A percentile compares a stretch with the other conserved stretches of the same genome.
Conservation (phyloP, 306 rosid genomes). For the Pyrus bretschneideri region DNA sequence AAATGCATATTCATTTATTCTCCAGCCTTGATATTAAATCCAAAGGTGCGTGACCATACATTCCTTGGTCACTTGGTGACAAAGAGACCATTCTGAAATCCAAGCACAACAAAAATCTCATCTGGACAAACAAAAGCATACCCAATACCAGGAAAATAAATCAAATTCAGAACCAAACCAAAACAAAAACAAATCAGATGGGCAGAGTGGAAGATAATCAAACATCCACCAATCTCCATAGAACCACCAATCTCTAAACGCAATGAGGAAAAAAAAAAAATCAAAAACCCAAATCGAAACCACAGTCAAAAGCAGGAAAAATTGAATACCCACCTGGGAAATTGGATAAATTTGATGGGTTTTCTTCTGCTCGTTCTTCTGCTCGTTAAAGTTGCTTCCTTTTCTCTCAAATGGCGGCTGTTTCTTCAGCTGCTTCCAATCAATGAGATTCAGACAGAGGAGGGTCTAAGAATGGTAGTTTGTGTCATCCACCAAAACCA, state of each 20-base stretch:
- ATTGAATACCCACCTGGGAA: conserved; percentile 19
- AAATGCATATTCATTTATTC: not conserved
- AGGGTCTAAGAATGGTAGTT: conserved; percentile 6
- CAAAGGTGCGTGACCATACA: no score
- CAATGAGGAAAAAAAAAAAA: not conserved
- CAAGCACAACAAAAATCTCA: not conserved
- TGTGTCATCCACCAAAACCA: not conserved
- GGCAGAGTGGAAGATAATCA: not conserved
- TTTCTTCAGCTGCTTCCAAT: not conserved
- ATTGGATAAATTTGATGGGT: conserved; percentile 11
- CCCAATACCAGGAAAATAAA: not conserved
- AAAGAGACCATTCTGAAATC: not conserved
- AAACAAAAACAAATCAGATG: not conserved
- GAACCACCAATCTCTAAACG: not conserved
- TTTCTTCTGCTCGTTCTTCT: not conserved
- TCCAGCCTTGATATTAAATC: not conserved
- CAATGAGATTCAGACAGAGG: not conserved
- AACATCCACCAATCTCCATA: not conserved
- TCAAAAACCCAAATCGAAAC: not conserved
- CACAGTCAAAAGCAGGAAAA: not conserved
- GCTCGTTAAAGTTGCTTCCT: not conserved
- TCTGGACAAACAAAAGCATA: not conserved
- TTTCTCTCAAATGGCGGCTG: not conserved
- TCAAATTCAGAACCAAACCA: not conserved
- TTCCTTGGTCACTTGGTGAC: not conserved